Evolutionary conservation across 1,284 basidiomycete species (phyloP), one percentile per base, ranked within the genome.

Genomic region (Pisolithus thermaeus): DNA sequence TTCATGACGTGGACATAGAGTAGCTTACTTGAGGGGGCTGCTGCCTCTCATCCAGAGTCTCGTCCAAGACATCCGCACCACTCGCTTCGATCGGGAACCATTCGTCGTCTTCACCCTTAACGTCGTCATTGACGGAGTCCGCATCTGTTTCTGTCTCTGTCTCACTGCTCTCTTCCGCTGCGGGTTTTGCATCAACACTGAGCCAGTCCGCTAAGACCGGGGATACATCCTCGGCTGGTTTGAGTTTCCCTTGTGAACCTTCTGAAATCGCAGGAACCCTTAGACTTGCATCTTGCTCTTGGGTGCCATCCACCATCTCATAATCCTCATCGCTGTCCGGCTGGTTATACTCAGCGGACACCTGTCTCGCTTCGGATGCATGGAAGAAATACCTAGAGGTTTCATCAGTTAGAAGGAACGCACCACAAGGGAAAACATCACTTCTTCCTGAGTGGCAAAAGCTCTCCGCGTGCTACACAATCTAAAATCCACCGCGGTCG

Each of bases 401-500:
- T 28, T 16, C 41, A 41, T 14, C 38, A 35, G 2, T 2, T 14
- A 53, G 18, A 37, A 14, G 32, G 38, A 28, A 51, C 1, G 1
- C 42, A 3, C 1, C 22, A 9, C 28, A 7, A 32, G 37, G 27
- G 35, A 3, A 25, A 32, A 28, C 55, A 66, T 43, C 62, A 93
- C 90, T 81, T 87, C 65, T 84, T 83, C 35, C 71, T 73, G 44
- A 92, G 66, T 0, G 90, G 84, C 12, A 83, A 63, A 14, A 75
- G 68, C 50, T 77, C 69, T 14, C 74, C 76, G 28, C 74, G 70
- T 3, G 76, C 72, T 42, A 94, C 76, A n/a, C 84, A 92, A 60
- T 92, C 89, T 42, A 76, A 65, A 46, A 97, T 74, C 92, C 92
- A 97, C 30, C 78, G 70, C 0, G 93, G 90, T 50, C 77, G 83